Evolutionary conservation across 805 yeast species (phyloP).

Genomic region (Teunomyces cretensis): DNA sequence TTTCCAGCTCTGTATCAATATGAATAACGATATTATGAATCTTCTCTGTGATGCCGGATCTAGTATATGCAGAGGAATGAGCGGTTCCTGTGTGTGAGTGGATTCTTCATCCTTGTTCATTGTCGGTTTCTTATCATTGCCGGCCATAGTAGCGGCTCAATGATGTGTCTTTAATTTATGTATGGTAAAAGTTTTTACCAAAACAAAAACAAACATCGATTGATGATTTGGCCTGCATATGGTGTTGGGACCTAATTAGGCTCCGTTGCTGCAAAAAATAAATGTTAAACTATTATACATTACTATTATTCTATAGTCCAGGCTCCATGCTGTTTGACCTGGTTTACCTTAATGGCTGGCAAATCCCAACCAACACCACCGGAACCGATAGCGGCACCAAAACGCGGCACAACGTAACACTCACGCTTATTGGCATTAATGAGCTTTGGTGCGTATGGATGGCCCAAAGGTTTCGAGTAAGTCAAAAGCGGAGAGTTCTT

Average conservation of each 20-base stretch:
- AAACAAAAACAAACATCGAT: conserved; percentile 3
- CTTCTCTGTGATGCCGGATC: conserved; percentile 79
- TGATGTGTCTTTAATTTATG: neutral
- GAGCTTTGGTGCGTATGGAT: conserved; percentile 80
- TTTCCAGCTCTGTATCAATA: conserved; percentile 83
- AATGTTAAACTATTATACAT: neutral
- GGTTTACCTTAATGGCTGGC: conserved; percentile 72
- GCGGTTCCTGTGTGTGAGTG: conserved; percentile 9
- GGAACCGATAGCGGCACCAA: conserved; percentile 79
- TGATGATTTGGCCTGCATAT: neutral
- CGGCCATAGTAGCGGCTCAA: neutral
- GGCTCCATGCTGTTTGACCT: conserved; percentile 60
- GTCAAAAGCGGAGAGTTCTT: conserved; percentile 69
- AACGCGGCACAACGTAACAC: conserved; percentile 87
- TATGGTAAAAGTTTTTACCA: conserved; percentile 1
- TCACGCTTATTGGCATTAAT: conserved; percentile 68
- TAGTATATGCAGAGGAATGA: conserved; percentile 64
- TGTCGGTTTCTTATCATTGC: neutral
- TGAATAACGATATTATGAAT: conserved; percentile 62
- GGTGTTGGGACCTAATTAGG: too few relatives aligned
- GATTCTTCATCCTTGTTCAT: conserved; percentile 7
- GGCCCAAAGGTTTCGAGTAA: conserved; percentile 89
- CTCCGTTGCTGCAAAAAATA: conserved; percentile 1
- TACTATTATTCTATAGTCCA: conserved; percentile 51
- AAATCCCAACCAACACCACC: conserved; percentile 93